phyloP scores from a whole-genome alignment of 176 grass and related monocot species.

The Oropetium thomaeum region DNA sequence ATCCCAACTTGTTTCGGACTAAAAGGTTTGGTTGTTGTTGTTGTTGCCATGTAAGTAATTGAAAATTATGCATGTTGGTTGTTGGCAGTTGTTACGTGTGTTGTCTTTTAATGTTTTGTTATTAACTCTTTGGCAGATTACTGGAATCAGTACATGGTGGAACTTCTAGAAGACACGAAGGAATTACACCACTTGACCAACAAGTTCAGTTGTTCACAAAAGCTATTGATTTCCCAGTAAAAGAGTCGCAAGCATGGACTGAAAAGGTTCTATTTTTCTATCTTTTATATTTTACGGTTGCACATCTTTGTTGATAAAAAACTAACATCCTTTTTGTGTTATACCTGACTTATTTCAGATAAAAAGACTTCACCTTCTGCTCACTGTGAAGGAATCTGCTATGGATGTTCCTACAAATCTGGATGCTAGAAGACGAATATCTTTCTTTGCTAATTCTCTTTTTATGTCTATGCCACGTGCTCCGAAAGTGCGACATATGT shows the following conservation, averaged over 20 bases:
- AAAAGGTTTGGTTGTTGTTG: too few species aligned
- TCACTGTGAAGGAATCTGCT: constrained; percentile 89
- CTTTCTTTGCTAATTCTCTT: constrained; percentile 94
- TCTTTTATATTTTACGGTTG: neutral
- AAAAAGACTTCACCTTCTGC: constrained; percentile 82
- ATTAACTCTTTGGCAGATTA: constrained; percentile 50
- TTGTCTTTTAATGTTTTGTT: constrained; percentile 26
- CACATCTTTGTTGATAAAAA: constrained; percentile 19
- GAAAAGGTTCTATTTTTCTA: constrained; percentile 68
- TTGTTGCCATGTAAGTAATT: neutral
- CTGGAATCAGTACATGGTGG: constrained; percentile 62
- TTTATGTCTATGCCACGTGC: constrained; percentile 94
- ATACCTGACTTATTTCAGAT: constrained; percentile 58
- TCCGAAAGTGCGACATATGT: constrained; percentile 91
- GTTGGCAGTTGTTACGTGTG: constrained; percentile 1
- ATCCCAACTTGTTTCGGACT: too few species aligned
- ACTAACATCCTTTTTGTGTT: constrained; percentile 8
- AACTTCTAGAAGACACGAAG: constrained; percentile 41
- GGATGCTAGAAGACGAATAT: constrained; percentile 92
- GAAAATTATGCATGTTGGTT: neutral
- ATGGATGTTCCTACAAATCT: constrained; percentile 95
- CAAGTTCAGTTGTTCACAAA: constrained; percentile 60
- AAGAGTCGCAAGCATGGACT: constrained; percentile 68
- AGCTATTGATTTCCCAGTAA: constrained; percentile 81
- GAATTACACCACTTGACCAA: constrained; percentile 64